Conservation (phyloP, 1,139 yeast genomes). For the Protomyces gravidus region DNA sequence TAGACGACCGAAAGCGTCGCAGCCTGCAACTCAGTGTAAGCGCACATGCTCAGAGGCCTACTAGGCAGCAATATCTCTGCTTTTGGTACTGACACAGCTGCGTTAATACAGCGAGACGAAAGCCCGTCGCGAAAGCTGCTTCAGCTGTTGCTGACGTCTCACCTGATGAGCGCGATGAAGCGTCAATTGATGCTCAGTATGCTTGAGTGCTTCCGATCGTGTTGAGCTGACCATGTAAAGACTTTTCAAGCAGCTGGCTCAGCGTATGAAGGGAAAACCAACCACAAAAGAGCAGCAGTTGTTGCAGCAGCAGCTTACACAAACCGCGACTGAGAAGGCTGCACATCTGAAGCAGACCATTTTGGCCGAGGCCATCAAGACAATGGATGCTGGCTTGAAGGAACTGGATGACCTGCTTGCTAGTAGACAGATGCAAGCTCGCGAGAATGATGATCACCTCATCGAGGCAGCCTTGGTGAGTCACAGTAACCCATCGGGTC, state of each 20-base stretch:
- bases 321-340: not conserved
- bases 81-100: too few relatives aligned
- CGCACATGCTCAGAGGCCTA: too few relatives aligned
- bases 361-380: not conserved
- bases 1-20: not conserved
- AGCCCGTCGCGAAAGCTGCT: too few relatives aligned
- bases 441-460: not conserved
- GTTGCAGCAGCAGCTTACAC: not conserved
- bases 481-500: not conserved
- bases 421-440: not conserved
- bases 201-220: not conserved
- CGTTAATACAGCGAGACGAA: too few relatives aligned
- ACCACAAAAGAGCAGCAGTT: not conserved
- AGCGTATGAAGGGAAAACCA: not conserved
- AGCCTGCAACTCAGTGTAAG: not conserved
- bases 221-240: not conserved
- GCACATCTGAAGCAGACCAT: not conserved
- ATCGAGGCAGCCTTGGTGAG: not conserved
- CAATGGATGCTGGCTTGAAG: not conserved
- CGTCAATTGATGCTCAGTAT: not conserved
- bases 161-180: not conserved
- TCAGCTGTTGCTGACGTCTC: not conserved
- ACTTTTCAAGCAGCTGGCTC: not conserved
- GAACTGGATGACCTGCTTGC: not conserved
- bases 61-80: not conserved